Evolutionary conservation across 371 early-diverging fungal genomes (phyloP).

Genomic region (Nematocida parisii): DNA sequence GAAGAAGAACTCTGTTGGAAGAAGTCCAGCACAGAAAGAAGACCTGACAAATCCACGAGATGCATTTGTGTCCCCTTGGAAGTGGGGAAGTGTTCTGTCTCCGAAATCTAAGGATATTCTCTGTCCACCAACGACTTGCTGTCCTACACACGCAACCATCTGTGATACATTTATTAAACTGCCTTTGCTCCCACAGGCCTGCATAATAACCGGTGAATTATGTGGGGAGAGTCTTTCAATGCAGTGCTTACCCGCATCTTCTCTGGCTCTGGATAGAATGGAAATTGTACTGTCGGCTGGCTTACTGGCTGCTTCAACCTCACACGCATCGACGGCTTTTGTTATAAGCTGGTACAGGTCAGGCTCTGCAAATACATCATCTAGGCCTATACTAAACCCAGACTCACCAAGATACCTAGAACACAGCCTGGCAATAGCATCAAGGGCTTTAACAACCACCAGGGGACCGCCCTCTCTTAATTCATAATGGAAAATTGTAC

Average conservation of each 20-base stretch:
- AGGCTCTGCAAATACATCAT: constrained; percentile 40
- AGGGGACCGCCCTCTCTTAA: constrained; percentile 29
- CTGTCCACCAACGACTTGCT: constrained; percentile 91
- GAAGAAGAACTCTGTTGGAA: constrained; percentile 93
- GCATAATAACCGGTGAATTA: constrained; percentile 96
- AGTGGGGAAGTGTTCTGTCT: constrained; percentile 91
- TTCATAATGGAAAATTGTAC: constrained; percentile 40
- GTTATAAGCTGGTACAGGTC: constrained; percentile 9
- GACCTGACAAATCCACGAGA: constrained; percentile 90
- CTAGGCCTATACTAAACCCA: constrained; percentile 57
- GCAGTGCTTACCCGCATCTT: constrained; percentile 87
- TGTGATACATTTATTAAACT: constrained; percentile 95
- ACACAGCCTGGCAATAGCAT: constrained; percentile 47
- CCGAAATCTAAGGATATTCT: constrained; percentile 94
- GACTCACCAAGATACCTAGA: constrained; percentile 53
- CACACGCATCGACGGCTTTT: constrained; percentile 41
- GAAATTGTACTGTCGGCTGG: constrained; percentile 72
- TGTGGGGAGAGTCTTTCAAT: constrained; percentile 82
- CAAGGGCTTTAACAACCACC: constrained; percentile 40
- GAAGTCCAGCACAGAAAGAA: constrained; percentile 89
- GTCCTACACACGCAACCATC: constrained; percentile 99
- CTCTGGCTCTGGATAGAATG: constrained; percentile 83
- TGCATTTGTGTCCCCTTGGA: constrained; percentile 65
- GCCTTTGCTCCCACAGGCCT: constrained; percentile 91
- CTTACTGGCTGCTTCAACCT: constrained; percentile 33